phyloP scores from a whole-genome alignment of 2,329 filamentous ascomycete genomes.

The Penicillium janthinellum region DNA sequence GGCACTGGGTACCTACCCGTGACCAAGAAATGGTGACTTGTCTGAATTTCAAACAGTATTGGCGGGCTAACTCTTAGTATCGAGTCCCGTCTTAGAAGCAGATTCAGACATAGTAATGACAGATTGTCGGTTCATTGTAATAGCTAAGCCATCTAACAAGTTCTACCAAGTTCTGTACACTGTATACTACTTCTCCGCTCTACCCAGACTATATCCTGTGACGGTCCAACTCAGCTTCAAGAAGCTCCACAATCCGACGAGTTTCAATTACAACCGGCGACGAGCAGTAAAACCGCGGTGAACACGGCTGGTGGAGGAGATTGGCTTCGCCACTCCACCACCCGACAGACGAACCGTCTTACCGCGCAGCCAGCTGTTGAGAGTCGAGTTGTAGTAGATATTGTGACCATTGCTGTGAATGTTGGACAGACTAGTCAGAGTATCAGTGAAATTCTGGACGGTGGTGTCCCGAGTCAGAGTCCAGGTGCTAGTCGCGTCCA shows the following conservation, averaged over 20 bases:
- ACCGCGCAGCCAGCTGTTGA: conserved; percentile 15
- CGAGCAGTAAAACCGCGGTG: not conserved
- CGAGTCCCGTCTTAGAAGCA: too few relatives aligned
- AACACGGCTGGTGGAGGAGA: conserved; percentile 4
- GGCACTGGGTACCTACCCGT: too few relatives aligned
- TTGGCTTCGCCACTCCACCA: conserved; percentile 13
- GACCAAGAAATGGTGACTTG: too few relatives aligned
- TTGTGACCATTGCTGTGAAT: conserved; percentile 15
- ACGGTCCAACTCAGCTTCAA: not conserved
- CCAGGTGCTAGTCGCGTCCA: conserved; percentile 19
- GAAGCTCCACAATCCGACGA: not conserved
- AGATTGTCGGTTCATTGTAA: not conserved
- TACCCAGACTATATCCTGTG: not conserved
- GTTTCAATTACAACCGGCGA: not conserved
- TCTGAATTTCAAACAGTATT: too few relatives aligned
- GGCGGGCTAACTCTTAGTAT: too few relatives aligned
- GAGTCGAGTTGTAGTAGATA: conserved; percentile 18
- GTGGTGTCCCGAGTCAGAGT: conserved; percentile 16
- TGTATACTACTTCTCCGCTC: not conserved
- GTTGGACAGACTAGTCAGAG: conserved; percentile 11
- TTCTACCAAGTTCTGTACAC: not conserved
- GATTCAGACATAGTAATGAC: not conserved
- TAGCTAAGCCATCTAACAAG: not conserved
- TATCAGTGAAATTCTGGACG: conserved; percentile 19
- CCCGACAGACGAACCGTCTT: conserved; percentile 12